Base-by-base conservation (phyloP, 2,329 filamentous ascomycete genomes). In the Neonectria ditissima region DNA sequence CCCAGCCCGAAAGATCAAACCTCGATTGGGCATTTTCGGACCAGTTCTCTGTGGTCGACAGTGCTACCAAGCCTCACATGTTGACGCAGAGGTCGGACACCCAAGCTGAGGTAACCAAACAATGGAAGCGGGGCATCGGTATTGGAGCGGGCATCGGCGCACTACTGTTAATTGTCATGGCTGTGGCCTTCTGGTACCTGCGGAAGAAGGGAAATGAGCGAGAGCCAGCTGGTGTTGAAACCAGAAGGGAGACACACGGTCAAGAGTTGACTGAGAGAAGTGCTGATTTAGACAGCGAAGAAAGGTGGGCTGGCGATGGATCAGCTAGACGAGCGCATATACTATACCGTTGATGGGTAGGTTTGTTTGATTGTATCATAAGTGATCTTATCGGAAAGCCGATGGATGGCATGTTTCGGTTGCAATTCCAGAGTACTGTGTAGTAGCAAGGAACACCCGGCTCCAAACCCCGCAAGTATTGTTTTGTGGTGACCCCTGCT, bases 41-140 rank as follows among this genome's bases (percentile, higher is more conserved):
- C 22, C 56, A 63, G 34, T 69, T 71, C 6, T 59, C 59, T 56
- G 44, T 65, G 22, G 59, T 71, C 53, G 63, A 67, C 44, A 48
- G 51, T 14, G 55, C 51, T 13, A 45, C 62, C 16, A 10, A 62
- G 10, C 52, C 53, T 26, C 59, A 69, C 13, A 54, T 70, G 13
- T 48, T 57, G 28, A 60, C 55, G 18, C 59, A 62, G 44, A 48
- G 48, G 28, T 45, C 44, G 2, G 45, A 52, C 11, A 50, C 52
- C 4, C 55, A 14, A 28, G 28, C 51, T 0, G 18, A 57, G 0
- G 63, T 59, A 26, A 61, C 30, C 30, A 43, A 45, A 5, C 61
- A 57, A 14, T 69, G 59, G 63, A 45, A 55, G 5, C 58, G 45
- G 14, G 59, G 55, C 1, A 57, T 71, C 22, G 58, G 39, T 32